Conservation (phyloP, 2,329 filamentous ascomycete genomes). For the Tolypocladium sp. region DNA sequence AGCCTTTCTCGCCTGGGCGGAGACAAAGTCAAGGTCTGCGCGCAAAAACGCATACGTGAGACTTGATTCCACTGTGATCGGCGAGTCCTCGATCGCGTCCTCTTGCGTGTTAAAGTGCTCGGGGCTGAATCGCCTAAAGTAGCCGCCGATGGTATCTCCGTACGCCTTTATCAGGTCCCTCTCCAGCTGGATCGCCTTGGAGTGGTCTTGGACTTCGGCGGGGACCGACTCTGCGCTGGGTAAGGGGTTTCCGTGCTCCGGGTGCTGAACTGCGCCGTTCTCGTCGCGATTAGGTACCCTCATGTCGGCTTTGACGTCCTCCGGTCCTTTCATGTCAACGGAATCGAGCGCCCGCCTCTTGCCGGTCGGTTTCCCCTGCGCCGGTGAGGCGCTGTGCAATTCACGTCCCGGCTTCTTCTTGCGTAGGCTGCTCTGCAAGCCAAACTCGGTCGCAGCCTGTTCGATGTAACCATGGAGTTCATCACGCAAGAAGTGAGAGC, state of each 20-base stretch:
- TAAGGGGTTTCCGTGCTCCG: constrained; percentile 26
- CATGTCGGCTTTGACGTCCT: constrained; percentile 32
- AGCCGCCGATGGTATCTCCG: constrained; percentile 80
- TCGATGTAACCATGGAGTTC: constrained; percentile 85
- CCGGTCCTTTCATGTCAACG: constrained; percentile 40
- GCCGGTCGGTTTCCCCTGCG: constrained; percentile 9
- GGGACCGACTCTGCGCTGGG: constrained; percentile 34
- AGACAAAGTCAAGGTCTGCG: constrained; percentile 89
- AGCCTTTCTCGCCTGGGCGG: constrained; percentile 77
- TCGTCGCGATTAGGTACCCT: constrained; percentile 20
- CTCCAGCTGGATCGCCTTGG: constrained; percentile 61
- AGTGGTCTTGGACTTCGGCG: constrained; percentile 41
- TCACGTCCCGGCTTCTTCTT: constrained; percentile 26
- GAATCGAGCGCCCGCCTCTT: constrained; percentile 17
- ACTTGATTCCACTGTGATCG: constrained; percentile 63
- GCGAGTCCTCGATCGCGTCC: constrained; percentile 17
- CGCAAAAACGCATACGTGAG: constrained; percentile 89
- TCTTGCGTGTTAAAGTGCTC: constrained; percentile 53
- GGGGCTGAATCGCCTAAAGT: constrained; percentile 85
- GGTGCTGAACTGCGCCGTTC: constrained; percentile 21
- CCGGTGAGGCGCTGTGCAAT: background rate
- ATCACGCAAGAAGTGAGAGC: constrained; percentile 77
- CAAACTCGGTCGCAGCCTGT: constrained; percentile 66
- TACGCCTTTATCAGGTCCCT: constrained; percentile 65
- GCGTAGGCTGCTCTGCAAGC: constrained; percentile 65